Evolutionary conservation across 345 rosid genomes (phyloP).

Genomic region (Populus deltoides): DNA sequence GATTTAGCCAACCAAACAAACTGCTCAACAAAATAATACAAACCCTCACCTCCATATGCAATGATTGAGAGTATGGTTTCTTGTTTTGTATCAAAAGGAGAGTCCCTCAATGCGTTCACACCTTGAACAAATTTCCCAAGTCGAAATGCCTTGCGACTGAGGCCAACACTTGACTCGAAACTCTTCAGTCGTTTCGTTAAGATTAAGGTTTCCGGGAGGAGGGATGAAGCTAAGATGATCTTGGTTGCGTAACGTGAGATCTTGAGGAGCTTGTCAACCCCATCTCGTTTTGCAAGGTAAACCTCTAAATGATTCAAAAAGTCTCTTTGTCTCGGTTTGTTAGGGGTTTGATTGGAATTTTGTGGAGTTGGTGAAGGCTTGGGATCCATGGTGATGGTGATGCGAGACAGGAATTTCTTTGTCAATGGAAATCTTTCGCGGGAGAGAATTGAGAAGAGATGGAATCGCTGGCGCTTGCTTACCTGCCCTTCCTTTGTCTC

Average conservation of each 20-base stretch:
- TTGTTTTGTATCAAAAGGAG: conserved; percentile 43
- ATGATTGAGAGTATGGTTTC: conserved; percentile 41
- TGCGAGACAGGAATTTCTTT: background rate
- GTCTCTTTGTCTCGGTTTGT: conserved; percentile 2
- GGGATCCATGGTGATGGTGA: background rate
- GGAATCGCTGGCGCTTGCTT: background rate
- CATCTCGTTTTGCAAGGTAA: conserved; percentile 60
- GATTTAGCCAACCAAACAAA: conserved; percentile 84
- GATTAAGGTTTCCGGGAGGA: conserved; percentile 45
- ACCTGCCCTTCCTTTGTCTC: background rate
- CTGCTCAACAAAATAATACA: conserved; percentile 78
- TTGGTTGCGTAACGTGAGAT: conserved; percentile 85
- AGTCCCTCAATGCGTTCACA: conserved; percentile 59
- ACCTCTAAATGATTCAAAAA: conserved; percentile 49
- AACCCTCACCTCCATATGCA: conserved; percentile 87
- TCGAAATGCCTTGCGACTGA: conserved; percentile 94
- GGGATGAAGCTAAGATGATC: conserved; percentile 67
- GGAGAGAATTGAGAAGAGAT: background rate
- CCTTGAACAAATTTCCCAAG: conserved; percentile 90
- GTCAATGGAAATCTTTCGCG: background rate
- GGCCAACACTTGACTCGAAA: conserved; percentile 94
- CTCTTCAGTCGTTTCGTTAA: conserved; percentile 47
- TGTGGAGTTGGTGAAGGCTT: background rate
- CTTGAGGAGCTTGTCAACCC: conserved; percentile 87
- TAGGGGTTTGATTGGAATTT: background rate